These are phyloP conservation scores for Aurantiochytrium sp. DNA, from an alignment of 108 stramenopile genomes.

Conservation along the genomic window DNA sequence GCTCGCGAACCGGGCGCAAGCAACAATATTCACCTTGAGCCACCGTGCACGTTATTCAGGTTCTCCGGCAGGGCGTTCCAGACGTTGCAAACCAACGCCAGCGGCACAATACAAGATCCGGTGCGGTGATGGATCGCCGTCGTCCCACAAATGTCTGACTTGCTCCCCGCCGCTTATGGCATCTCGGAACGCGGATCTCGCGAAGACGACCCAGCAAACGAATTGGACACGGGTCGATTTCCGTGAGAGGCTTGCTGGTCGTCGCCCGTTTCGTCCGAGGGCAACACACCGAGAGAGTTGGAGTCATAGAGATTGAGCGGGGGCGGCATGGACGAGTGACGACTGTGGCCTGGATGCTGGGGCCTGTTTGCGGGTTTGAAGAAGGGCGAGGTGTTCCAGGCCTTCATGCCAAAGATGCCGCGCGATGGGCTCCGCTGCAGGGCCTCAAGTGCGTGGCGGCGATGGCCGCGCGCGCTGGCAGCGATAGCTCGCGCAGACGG, in stretches of 20 bases:
- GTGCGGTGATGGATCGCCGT: too few species aligned
- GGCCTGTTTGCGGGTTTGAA: background rate
- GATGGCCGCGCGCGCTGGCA: background rate
- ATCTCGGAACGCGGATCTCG: too few species aligned
- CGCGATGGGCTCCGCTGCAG: background rate
- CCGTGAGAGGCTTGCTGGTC: background rate
- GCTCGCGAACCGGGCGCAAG: too few species aligned
- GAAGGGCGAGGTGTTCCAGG: slow-evolving; percentile 7
- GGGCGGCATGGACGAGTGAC: background rate
- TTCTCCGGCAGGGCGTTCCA: too few species aligned
- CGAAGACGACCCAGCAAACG: background rate
- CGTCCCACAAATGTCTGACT: too few species aligned
- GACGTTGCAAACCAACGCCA: background rate
- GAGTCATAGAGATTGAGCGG: background rate
- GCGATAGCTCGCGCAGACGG: background rate
- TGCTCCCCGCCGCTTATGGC: too few species aligned
- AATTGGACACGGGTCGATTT: background rate
- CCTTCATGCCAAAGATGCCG: slow-evolving; percentile 5
- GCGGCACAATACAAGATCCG: too few species aligned
- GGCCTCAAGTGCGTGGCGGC: background rate
- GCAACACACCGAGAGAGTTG: background rate
- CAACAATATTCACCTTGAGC: background rate
- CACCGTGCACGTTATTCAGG: too few species aligned
- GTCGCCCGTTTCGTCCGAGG: background rate
- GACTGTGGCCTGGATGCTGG: background rate